Base-by-base conservation (phyloP, 768 basidiomycete species). In the Amanita jacksonii region DNA sequence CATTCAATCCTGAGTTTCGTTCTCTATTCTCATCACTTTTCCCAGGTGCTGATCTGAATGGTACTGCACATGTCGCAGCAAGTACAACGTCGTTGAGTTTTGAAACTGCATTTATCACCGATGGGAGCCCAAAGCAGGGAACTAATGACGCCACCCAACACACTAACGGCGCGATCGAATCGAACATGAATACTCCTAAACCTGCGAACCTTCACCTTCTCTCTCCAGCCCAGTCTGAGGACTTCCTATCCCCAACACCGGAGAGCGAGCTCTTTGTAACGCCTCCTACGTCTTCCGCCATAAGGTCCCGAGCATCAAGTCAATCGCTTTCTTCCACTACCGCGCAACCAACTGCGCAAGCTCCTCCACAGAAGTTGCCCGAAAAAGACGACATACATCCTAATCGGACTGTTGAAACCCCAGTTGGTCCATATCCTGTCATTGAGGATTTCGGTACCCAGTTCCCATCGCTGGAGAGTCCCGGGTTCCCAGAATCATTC, bases 181-280 rank as follows among this genome's bases (percentile, higher is more conserved):
- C 25, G 5, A n/a, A 22, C 27, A 16, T 16, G 19, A 23, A 23
- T 13, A 38, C 44, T 1, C 37, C 44, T 10, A 46, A 39, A 49
- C 57, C 16, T 53, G 50, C 42, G 28, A 45, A 15, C 40, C 41
- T 39, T 47, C 41, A 8, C 22, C 47, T 23, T 35, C 49, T 22
- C 38, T 48, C 33, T 23, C 41, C 35, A n/a, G n/a, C n/a, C 19
- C 34, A 44, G 15, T 3, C 43, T 28, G 44, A 41, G n/a, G 27
- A 22, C 18, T 51, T 59, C 2, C 39, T 55, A 3, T 53, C 51
- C 28, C 49, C 67, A 10, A 56, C 61, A 44, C 63, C 60, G 6
- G 72, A 72, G 23, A 72, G 62, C 30, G 81, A 84, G 24, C 51
- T 68, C 12, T 85, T 85, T 52, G 63, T 69, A 38, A 84, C 81